Conservation (phyloP, 1,284 basidiomycete species). For the Sporisorium sorghi region DNA sequence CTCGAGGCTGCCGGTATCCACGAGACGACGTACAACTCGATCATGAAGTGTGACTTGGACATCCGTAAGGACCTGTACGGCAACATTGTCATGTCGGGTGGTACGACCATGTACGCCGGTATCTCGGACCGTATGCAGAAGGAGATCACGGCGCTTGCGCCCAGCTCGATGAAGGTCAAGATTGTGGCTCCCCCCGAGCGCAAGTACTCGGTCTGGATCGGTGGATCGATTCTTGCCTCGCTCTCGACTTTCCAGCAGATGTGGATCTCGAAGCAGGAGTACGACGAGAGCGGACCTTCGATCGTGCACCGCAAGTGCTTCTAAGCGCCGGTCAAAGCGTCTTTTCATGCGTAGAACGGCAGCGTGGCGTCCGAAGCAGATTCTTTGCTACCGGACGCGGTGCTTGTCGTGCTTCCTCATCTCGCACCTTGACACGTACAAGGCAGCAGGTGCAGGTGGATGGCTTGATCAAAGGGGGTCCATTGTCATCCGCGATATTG, state of each 20-base stretch:
- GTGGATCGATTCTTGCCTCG: slow-evolving; percentile 95
- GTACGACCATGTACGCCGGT: slow-evolving; percentile 97
- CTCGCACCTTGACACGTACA: background rate
- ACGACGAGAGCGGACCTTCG: slow-evolving; percentile 68
- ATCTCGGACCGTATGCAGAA: slow-evolving; percentile 98
- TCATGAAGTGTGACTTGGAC: slow-evolving; percentile 78
- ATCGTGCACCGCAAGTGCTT: slow-evolving; percentile 69
- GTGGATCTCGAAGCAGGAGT: slow-evolving; percentile 86
- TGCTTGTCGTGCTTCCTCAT: slow-evolving; percentile 1
- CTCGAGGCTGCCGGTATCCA: slow-evolving; percentile 94
- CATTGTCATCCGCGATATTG: background rate
- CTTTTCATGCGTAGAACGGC: slow-evolving; percentile 1
- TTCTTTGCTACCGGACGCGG: background rate
- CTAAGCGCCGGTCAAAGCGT: slow-evolving; percentile 44
- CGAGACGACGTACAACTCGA: slow-evolving; percentile 92
- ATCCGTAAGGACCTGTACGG: slow-evolving; percentile 85
- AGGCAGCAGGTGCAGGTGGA: slow-evolving; percentile 2
- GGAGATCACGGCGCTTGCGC: slow-evolving; percentile 89
- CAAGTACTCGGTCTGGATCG: slow-evolving; percentile 89
- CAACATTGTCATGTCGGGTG: slow-evolving; percentile 93
- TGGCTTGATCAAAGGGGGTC: background rate
- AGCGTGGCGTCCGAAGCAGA: slow-evolving; percentile 8
- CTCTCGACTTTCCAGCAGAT: slow-evolving; percentile 93
- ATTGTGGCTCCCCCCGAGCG: slow-evolving; percentile 68
- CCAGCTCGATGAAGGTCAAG: slow-evolving; percentile 84